Conservation (phyloP, 305 asterid species). For the Fraxinus paxiana region DNA sequence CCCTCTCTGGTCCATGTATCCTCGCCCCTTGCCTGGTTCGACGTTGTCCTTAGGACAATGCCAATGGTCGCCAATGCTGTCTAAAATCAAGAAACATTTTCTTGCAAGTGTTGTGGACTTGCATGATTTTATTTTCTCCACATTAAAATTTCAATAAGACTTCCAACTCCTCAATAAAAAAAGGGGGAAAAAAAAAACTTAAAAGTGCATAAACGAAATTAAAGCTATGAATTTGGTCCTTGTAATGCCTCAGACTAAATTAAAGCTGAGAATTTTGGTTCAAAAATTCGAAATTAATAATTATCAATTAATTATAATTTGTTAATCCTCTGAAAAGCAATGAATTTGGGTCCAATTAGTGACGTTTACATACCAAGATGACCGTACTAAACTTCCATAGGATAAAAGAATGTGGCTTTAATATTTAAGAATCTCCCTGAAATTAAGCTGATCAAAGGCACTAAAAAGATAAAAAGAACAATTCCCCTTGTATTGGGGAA, state of each 20-base stretch:
- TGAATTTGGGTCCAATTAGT: not conserved
- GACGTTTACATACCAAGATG: not conserved
- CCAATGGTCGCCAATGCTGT: not conserved
- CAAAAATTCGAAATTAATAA: not conserved
- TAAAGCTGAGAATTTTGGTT: not conserved
- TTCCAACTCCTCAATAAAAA: not conserved
- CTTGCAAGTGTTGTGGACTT: not conserved
- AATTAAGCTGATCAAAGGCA: conserved; percentile 20
- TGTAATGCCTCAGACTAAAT: not conserved
- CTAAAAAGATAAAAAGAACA: not conserved
- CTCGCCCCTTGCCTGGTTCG: too few relatives aligned
- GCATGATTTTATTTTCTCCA: not conserved
- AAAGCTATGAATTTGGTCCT: too few relatives aligned
- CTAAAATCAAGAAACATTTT: not conserved
- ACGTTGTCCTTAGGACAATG: not conserved
- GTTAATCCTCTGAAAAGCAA: not conserved
- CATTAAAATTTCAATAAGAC: not conserved
- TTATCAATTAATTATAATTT: not conserved
- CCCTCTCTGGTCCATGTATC: not conserved
- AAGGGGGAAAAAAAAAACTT: too few relatives aligned
- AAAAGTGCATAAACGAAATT: not conserved
- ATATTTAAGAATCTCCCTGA: conserved; percentile 16
- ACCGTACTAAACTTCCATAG: not conserved
- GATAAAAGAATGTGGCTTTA: conserved; percentile 3
- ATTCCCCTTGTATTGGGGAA: too few relatives aligned